Conservation (phyloP, 176 grass and related monocot genomes). For the Melocanna baccifera region DNA sequence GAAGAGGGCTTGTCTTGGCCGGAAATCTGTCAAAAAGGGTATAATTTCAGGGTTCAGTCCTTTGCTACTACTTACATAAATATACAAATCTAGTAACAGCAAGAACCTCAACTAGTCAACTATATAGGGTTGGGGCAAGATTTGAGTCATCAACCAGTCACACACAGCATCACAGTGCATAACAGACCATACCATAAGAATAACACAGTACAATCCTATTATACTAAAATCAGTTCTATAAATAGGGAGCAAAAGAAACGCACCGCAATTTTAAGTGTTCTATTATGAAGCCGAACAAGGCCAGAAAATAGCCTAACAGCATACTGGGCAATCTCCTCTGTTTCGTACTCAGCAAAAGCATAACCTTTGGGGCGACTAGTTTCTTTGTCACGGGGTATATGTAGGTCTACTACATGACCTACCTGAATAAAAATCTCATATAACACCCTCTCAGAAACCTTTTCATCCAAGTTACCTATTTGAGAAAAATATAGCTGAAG, state of each 20-base stretch:
- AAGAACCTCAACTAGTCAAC: not conserved
- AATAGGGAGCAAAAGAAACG: constrained; percentile 43
- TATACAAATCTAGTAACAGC: not conserved
- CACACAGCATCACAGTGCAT: not conserved
- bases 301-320: constrained; percentile 96
- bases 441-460: constrained; percentile 72
- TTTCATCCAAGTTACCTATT: constrained; percentile 99
- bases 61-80: not conserved
- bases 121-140: not conserved
- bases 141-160: not conserved
- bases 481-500: constrained; percentile 25
- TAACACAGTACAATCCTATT: not conserved
- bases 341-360: constrained; percentile 95
- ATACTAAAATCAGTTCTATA: not conserved
- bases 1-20: constrained; percentile 78
- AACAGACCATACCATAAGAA: not conserved
- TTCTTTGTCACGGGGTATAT: constrained; percentile 97
- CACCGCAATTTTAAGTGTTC: constrained; percentile 93
- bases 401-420: constrained; percentile 84
- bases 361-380: constrained; percentile 83
- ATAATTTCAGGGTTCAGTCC: constrained; percentile 13
- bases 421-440: constrained; percentile 98
- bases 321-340: constrained; percentile 92
- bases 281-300: constrained; percentile 86
- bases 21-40: constrained; percentile 64